Base-by-base conservation (phyloP, 139 green algal species). In the Picochlorum sp. region DNA sequence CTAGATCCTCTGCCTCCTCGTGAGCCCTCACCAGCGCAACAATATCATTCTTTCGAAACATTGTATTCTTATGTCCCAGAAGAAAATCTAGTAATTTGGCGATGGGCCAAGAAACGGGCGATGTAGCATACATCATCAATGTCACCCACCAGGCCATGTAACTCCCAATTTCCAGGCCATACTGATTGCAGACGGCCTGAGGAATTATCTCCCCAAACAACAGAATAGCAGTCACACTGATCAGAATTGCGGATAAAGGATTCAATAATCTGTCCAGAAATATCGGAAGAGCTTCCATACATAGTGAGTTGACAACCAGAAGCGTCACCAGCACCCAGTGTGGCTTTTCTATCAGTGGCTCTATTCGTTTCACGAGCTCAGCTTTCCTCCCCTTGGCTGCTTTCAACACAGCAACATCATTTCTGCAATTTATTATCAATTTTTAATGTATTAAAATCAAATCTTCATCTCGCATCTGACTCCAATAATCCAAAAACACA, bases 21-120 rank as follows among this genome's bases (percentile, higher is more conserved):
- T 95, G 89, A 13, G 91, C 74, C 55, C 89, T 79, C 31, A 96
- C 59, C 24, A 94, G 69, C 14, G 85, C 88, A 56, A 94, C 91
- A 3, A 96, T 79, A 79, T 96, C 78, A 3, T 60, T 70, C 30
- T 84, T 69, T 29, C 16, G 30, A 67, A 89, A 91, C 22, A 93
- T 58, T 0, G 69, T 80, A 28, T 65, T 73, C 55, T 90, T 75
- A 5, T 85, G 64, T 7, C 87, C 87, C 20, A 95, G 72, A 35
- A 93, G n/a, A 2, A 52, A 63, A 70, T 97, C 90, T 51, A 97
- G 77, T 32, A 95, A 59, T 69, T 82, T 85, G 43, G 61, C 69
- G 41, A 95, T 85, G 28, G 89, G 88, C 56, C 64, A 89, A 2
- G 81, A 64, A 12, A 95, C 62, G 1, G 65, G 41, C 5, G n/a